Conservation (phyloP, 208 protist genomes). For the Naegleria fowleri region DNA sequence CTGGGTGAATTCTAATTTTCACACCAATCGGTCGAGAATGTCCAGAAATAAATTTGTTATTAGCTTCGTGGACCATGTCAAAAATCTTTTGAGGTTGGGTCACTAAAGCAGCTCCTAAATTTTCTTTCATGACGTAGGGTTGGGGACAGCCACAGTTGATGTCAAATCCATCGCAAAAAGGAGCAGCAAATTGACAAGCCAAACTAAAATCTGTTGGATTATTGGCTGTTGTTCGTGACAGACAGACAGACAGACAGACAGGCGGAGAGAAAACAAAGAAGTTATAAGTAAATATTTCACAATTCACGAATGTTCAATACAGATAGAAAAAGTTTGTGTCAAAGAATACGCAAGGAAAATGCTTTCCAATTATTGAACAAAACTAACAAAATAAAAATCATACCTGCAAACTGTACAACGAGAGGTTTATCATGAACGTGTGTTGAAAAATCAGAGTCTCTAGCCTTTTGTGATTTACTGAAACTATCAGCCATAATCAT, state of each 20-base stretch:
- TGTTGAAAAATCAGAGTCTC: constrained; percentile 68
- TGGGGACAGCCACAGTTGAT: constrained; percentile 87
- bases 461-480: constrained; percentile 39
- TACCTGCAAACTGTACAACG: constrained; percentile 66
- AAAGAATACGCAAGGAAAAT: no score
- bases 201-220: constrained; percentile 54
- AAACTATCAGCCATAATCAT: constrained; percentile 18
- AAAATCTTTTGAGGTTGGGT: constrained; percentile 61
- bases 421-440: constrained; percentile 61
- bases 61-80: constrained; percentile 55
- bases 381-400: no score
- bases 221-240: constrained; percentile 38
- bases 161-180: constrained; percentile 73
- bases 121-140: constrained; percentile 70
- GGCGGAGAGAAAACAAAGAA: no score
- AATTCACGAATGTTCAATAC: no score
- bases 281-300: no score
- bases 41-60: background rate
- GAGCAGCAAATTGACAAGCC: constrained; percentile 52
- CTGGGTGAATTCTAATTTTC: constrained; percentile 69
- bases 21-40: constrained; percentile 41
- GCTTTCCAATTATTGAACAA: no score
- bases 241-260: no score
- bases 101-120: constrained; percentile 63
- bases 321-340: no score